Conservation (phyloP, 2,329 filamentous ascomycete genomes). For the Colletotrichum shisoi region DNA sequence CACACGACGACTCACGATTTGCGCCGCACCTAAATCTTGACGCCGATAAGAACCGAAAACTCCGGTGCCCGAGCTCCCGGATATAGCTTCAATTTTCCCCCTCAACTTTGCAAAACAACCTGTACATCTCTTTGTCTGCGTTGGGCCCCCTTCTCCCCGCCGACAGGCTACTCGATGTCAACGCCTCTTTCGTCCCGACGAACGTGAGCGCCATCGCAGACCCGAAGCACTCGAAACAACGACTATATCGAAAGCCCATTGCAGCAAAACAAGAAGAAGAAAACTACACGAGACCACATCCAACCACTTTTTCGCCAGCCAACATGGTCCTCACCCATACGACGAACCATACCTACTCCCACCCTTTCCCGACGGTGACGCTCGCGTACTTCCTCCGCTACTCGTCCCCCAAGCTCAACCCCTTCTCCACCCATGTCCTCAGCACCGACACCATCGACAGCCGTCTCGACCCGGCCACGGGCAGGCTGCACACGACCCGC, state of each 20-base stretch:
- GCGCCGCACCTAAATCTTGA: conserved; percentile 17
- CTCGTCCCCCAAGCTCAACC: conserved; percentile 74
- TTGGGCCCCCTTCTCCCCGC: background rate
- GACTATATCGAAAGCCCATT: background rate
- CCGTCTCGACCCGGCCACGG: conserved; percentile 74
- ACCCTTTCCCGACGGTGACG: conserved; percentile 84
- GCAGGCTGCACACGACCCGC: conserved; percentile 78
- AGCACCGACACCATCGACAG: conserved; percentile 84
- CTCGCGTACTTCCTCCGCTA: conserved; percentile 91
- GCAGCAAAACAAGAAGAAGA: background rate
- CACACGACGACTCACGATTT: background rate
- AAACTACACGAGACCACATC: background rate
- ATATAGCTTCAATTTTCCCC: conserved; percentile 26
- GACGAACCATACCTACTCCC: conserved; percentile 76
- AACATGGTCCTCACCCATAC: conserved; percentile 71
- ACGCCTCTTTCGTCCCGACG: conserved; percentile 17
- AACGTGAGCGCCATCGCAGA: conserved; percentile 34
- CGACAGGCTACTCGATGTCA: conserved; percentile 30
- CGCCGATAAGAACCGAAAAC: conserved; percentile 15
- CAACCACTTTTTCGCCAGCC: conserved; percentile 32
- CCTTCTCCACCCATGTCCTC: conserved; percentile 81
- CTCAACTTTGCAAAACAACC: conserved; percentile 5
- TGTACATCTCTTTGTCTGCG: background rate
- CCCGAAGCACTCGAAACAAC: background rate
- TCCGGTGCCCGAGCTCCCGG: conserved; percentile 29